Evolutionary conservation across 164 flowering plant species (phyloP), one percentile per base, ranked within the genome.

Genomic region (Tetracentron sinense): DNA sequence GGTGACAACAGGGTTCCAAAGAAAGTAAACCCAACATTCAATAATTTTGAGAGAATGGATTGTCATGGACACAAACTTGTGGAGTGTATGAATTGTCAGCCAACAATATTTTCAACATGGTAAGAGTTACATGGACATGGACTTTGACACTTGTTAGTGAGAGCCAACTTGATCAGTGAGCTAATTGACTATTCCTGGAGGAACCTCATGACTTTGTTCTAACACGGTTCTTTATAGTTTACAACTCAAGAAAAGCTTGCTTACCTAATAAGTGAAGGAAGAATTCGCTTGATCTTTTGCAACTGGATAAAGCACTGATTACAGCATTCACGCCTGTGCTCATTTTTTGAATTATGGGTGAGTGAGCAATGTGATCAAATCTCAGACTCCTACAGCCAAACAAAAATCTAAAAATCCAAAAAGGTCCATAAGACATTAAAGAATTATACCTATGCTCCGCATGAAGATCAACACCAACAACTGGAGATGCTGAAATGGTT

Each of bases 401-500:
- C 46, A 19, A 14, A 26, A 46, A 44, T 30, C 48, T 42, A 20
- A 16, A 53, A 51, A 53, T 21, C 17, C 2, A 21, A 61, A 42
- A 12, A 42, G 30, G 11, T 31, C 14, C 15, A 12, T 21, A 53
- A 2, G 20, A 56, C 33, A 33, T n/a, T 4, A 21, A 29, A 33
- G 33, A 26, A 62, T 21, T 14, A 47, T 56, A 88, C 98, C 98
- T 86, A 66, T 82, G 77, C 72, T 92, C 98, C 46, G 86, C 88
- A 64, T 92, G 96, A 69, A 92, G 90, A 78, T 92, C 86, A 46
- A 92, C 94, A 27, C 97, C 94, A 57, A 90, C 80, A 62, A 74
- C 60, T 22, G 79, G 89, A 68, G 82, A 82, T 25, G 88, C 91
- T 58, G 96, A 81, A 57, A 88, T 63, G 11, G 96, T 81, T 54